Percentiles rank a stretch among this genome's conserved stretches.
Evolutionary conservation across 2,329 filamentous ascomycete genomes (phyloP).

Genomic region (Diatrype stigma): DNA sequence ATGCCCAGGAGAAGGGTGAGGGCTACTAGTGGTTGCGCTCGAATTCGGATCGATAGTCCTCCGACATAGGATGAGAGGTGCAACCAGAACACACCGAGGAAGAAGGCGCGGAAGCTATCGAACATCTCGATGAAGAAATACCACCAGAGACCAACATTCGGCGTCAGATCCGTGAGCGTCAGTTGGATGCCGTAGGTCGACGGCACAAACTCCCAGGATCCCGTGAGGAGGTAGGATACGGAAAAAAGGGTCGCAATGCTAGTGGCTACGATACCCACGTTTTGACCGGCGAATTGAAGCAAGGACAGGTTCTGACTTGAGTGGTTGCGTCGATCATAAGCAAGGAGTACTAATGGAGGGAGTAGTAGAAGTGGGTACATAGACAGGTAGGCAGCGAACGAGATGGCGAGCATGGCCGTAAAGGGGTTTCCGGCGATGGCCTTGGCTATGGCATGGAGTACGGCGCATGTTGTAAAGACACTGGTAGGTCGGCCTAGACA

Average conservation of each 20-base stretch:
- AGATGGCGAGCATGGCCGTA: constrained; percentile 77
- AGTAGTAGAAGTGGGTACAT: constrained; percentile 88
- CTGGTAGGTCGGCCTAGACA: constrained; percentile 87
- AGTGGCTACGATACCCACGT: constrained; percentile 47
- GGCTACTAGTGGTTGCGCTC: constrained; percentile 81
- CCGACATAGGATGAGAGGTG: constrained; percentile 88
- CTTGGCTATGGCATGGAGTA: constrained; percentile 77
- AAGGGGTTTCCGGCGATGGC: constrained; percentile 70
- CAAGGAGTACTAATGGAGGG: constrained; percentile 74
- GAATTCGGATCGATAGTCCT: constrained; percentile 76
- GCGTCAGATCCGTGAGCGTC: constrained; percentile 84
- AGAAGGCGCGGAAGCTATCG: constrained; percentile 94
- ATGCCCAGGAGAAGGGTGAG: constrained; percentile 81
- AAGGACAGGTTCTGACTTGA: constrained; percentile 31
- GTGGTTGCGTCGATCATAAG: constrained; percentile 61
- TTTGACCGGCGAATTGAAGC: constrained; percentile 49
- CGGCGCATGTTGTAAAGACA: constrained; percentile 83
- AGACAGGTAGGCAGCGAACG: constrained; percentile 84
- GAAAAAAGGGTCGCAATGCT: constrained; percentile 61
- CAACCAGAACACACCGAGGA: constrained; percentile 96
- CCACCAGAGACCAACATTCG: constrained; percentile 97
- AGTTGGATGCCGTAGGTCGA: constrained; percentile 94
- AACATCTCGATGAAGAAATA: constrained; percentile 99
- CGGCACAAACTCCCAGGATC: constrained; percentile 81
- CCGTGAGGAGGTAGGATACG: constrained; percentile 70